phyloP scores from a whole-genome alignment of 75 land plant genomes.

The Gnetum montanum region DNA sequence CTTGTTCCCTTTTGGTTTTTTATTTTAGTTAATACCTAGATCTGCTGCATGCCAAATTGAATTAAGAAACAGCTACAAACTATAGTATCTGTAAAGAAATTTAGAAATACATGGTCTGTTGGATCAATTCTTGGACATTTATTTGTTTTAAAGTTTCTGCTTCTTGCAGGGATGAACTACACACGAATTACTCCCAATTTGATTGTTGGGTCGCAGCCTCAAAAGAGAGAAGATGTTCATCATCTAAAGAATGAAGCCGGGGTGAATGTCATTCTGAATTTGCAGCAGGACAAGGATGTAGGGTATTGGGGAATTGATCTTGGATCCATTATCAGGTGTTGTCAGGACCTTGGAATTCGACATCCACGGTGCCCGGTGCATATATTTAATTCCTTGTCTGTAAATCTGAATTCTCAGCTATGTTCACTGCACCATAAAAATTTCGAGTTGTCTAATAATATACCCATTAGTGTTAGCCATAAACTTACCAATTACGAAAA shows the following conservation, averaged over 20 bases:
- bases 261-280: slow-evolving; percentile 57
- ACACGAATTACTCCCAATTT: slow-evolving; percentile 50
- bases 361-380: slow-evolving; percentile 82
- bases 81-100: background rate
- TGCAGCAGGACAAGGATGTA: slow-evolving; percentile 77
- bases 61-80: background rate
- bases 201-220: slow-evolving; percentile 92
- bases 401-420: too few relatives aligned
- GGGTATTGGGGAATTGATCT: slow-evolving; percentile 83
- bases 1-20: background rate
- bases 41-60: too few relatives aligned
- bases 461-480: too few relatives aligned
- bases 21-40: background rate
- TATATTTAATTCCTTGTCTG: background rate
- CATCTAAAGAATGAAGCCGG: slow-evolving; percentile 47
- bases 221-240: slow-evolving; percentile 57
- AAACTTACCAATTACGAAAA: too few relatives aligned
- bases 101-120: background rate
- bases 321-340: slow-evolving; percentile 34
- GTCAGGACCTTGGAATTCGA: slow-evolving; percentile 41
- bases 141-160: background rate
- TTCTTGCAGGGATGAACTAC: slow-evolving; percentile 79
- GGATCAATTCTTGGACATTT: too few relatives aligned
- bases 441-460: too few relatives aligned
- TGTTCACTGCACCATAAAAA: too few relatives aligned